Percentiles rank a stretch among this genome's conserved stretches.
These are phyloP conservation scores for Lantana camara DNA, from an alignment of 257 asterid species.

Conservation along the genomic window DNA sequence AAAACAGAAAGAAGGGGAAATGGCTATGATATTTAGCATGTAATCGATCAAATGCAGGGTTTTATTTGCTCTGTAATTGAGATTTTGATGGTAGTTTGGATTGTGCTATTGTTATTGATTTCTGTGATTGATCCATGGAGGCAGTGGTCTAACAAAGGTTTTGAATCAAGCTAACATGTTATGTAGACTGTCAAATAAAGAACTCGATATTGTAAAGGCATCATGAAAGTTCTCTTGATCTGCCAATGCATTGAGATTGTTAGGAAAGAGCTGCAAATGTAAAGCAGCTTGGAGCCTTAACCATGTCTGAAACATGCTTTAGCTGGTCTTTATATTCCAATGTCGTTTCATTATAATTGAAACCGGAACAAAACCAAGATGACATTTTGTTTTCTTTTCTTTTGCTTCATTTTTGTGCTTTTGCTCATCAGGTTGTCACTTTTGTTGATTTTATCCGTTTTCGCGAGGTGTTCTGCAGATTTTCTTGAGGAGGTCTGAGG, in stretches of 20 bases:
- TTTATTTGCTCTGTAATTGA: neutral
- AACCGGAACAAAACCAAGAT: neutral
- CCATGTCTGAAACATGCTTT: conserved; percentile 12
- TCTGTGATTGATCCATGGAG: conserved; percentile 9
- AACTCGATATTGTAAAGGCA: too few relatives aligned
- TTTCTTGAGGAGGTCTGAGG: conserved; percentile 28
- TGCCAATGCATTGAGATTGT: too few relatives aligned
- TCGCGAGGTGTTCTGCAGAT: conserved; percentile 20
- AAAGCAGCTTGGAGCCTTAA: neutral
- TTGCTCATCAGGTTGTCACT: conserved; percentile 26
- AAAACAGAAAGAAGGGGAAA: neutral
- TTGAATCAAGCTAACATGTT: too few relatives aligned
- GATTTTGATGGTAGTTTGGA: conserved; percentile 9
- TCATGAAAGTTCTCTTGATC: too few relatives aligned
- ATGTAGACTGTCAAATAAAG: too few relatives aligned
- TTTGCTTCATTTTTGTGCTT: neutral
- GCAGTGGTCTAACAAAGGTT: neutral
- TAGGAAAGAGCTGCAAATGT: too few relatives aligned
- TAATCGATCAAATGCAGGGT: neutral
- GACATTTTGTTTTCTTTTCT: conserved; percentile 1
- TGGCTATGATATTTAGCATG: neutral
- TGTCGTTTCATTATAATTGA: neutral
- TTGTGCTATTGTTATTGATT: neutral
- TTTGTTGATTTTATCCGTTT: conserved; percentile 17
- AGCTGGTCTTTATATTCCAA: neutral